Evolutionary conservation across 2,329 filamentous ascomycete genomes (phyloP), one percentile per base, ranked within the genome.

Genomic region (Neofusicoccum laricinum): DNA sequence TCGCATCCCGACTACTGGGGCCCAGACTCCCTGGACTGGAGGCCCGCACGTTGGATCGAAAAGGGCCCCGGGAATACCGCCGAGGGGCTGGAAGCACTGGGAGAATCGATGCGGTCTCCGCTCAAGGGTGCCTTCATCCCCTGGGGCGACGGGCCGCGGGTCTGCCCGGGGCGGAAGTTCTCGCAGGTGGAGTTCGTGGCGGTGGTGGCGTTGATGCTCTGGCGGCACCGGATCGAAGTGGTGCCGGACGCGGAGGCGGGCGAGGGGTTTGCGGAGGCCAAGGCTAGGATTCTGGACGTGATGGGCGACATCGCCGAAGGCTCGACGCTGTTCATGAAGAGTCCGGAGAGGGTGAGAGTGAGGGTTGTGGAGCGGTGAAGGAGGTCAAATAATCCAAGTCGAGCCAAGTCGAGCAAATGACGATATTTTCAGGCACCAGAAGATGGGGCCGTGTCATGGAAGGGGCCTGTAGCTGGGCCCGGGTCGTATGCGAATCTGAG

Each of bases 121-220:
- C 11, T 51, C 11, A 53, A 63, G 19, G 61, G 61, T 25, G 19
- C 62, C 4, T 76, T 68, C 63, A 48, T 73, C 36, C 70, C 74
- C 4, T 78, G 74, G 75, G 63, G 67, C 15, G 67, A 69, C 25
- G 75, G 75, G 2, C 67, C 70, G 10, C 68, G 73, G 19, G 65
- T 68, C 17, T 77, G 74, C 64, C 72, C 73, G 7, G 75, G 76
- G 1, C 71, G 71, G 53, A 75, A 72, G 61, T 76, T 77, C 66
- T 71, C 72, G 17, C 75, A 78, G 63, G 75, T 77, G 12, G 75
- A 77, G 49, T 71, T 74, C 57, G 75, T 76, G 11, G 75, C 74
- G 15, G 71, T 73, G 4, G 65, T 77, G 36, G 67, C 68, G 3
- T 43, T 62, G 2, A 41, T 73, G 11, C 69, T 75, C 36, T 46